Evolutionary conservation across 2,329 filamentous ascomycete genomes (phyloP).

Genomic region (Lachnellula occidentalis): DNA sequence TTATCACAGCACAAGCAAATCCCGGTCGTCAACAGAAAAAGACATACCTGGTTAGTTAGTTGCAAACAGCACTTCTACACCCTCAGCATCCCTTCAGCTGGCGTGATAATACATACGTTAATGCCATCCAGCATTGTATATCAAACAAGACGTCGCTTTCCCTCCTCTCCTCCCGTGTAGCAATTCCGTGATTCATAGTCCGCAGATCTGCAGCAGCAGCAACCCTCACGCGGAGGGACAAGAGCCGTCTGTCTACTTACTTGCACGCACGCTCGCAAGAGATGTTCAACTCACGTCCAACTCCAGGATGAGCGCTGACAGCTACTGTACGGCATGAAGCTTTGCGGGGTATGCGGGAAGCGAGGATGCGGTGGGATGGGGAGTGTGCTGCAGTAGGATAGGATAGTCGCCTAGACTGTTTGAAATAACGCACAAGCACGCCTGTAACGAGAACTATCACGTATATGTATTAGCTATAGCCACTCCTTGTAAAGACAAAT

Average conservation of each 20-base stretch:
- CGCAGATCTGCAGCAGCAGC: slow-evolving; percentile 6
- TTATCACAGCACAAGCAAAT: slow-evolving; percentile 9
- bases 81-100: slow-evolving; percentile 9
- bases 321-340: slow-evolving; percentile 27
- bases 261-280: slow-evolving; percentile 29
- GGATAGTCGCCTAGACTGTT: slow-evolving; percentile 17
- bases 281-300: slow-evolving; percentile 31
- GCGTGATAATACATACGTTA: slow-evolving; percentile 5
- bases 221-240: slow-evolving; percentile 24
- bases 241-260: slow-evolving; percentile 39
- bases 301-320: slow-evolving; percentile 24
- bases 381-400: slow-evolving; percentile 10
- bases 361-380: slow-evolving; percentile 33
- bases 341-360: slow-evolving; percentile 32
- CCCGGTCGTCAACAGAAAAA: slow-evolving; percentile 19
- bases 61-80: slow-evolving; percentile 18
- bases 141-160: slow-evolving; percentile 20
- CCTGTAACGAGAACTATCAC: slow-evolving; percentile 21
- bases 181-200: slow-evolving; percentile 2
- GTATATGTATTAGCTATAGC: background rate
- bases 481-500: too few species aligned
- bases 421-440: slow-evolving; percentile 16
- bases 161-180: background rate
- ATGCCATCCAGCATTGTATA: slow-evolving; percentile 23
- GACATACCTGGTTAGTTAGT: slow-evolving; percentile 18